Percentiles rank a stretch among this genome's conserved stretches.
These are phyloP conservation scores for Naganishia sp. DNA, from an alignment of 1,284 basidiomycete genomes.

Conservation along the genomic window DNA sequence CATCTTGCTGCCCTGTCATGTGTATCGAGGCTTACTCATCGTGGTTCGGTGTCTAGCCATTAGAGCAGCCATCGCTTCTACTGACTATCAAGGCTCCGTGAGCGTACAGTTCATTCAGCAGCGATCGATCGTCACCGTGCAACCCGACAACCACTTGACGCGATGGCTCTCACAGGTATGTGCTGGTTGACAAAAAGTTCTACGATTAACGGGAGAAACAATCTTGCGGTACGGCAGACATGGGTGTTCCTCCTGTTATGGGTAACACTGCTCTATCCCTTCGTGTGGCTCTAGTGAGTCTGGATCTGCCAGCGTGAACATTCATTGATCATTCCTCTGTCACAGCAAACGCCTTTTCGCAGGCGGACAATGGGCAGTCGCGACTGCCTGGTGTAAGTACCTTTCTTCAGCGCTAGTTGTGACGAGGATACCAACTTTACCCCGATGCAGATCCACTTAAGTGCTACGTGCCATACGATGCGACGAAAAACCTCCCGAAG, in stretches of 20 bases:
- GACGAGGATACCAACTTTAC: no score
- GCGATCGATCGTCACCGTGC: background rate
- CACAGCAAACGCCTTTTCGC: constrained; percentile 23
- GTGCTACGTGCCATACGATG: constrained; percentile 16
- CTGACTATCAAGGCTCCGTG: constrained; percentile 16
- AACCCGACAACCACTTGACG: constrained; percentile 9
- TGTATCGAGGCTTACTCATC: background rate
- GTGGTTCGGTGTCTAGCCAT: background rate
- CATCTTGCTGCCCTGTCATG: background rate
- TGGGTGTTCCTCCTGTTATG: constrained; percentile 13
- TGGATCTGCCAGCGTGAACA: background rate
- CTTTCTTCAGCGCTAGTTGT: background rate
- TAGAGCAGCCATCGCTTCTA: constrained; percentile 21
- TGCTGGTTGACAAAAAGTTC: background rate
- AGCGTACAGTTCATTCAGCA: background rate
- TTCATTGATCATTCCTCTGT: background rate
- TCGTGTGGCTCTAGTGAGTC: constrained; percentile 22
- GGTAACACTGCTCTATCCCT: constrained; percentile 19
- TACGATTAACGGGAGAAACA: no score
- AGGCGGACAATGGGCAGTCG: constrained; percentile 9
- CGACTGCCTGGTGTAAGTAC: constrained; percentile 3
- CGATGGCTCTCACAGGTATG: constrained; percentile 15
- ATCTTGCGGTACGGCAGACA: background rate
- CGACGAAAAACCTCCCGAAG: background rate
- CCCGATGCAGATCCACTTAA: constrained; percentile 12